Percentiles rank a stretch among this genome's conserved stretches.
These are phyloP conservation scores for Pythium utonaiense DNA, from an alignment of 352 stramenopile genomes.

Conservation along the genomic window DNA sequence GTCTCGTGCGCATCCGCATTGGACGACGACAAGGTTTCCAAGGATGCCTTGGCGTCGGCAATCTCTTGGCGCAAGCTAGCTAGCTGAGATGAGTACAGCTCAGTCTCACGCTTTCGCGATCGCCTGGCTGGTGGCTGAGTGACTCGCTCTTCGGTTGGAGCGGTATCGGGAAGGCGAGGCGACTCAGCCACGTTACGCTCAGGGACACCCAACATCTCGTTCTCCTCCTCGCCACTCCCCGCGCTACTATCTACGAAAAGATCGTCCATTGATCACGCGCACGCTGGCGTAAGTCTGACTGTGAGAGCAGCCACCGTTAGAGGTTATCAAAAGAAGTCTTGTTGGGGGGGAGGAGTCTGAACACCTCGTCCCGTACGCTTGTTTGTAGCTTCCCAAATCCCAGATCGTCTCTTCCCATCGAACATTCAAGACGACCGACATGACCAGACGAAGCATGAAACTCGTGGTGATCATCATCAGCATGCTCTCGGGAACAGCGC, in stretches of 20 bases:
- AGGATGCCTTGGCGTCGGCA: slow-evolving; percentile 20
- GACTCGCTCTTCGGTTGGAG: neutral
- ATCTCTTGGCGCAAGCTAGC: slow-evolving; percentile 35
- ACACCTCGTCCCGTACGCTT: neutral
- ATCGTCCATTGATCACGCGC: neutral
- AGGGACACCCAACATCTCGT: slow-evolving; percentile 1
- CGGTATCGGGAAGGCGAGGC: slow-evolving; percentile 17
- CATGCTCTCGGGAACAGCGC: neutral
- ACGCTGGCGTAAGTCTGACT: no score
- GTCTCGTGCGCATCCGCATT: neutral
- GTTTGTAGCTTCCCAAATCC: neutral
- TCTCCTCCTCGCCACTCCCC: neutral
- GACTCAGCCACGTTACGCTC: slow-evolving; percentile 24
- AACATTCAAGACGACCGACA: neutral
- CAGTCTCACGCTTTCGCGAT: slow-evolving; percentile 38
- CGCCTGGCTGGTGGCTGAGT: neutral
- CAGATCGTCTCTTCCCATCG: neutral
- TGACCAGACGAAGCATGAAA: neutral
- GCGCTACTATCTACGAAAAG: neutral
- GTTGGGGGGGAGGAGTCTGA: no score
- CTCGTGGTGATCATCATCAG: neutral
- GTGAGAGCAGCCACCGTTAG: neutral
- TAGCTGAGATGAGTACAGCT: slow-evolving; percentile 31
- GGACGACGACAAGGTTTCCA: slow-evolving; percentile 12
- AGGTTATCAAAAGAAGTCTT: no score